phyloP scores from a whole-genome alignment of 1,284 basidiomycete species.

The Microbotryomycetes sp. region DNA sequence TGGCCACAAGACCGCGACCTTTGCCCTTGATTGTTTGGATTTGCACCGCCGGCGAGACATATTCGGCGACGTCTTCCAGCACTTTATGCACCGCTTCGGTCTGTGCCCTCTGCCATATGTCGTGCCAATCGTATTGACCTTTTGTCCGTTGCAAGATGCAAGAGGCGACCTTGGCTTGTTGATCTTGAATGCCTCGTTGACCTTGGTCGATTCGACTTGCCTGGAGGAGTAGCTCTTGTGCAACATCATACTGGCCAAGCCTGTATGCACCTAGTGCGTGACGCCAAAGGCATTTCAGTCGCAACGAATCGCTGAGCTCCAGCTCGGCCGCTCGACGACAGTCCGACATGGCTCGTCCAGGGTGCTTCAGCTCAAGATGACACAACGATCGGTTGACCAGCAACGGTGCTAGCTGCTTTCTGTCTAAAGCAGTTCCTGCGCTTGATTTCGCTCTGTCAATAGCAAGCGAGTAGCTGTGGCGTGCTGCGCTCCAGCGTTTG shows the following conservation, averaged over 20 bases:
- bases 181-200: neutral
- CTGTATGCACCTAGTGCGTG: neutral
- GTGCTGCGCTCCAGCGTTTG: neutral
- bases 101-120: neutral
- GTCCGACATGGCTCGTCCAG: neutral
- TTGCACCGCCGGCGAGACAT: neutral
- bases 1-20: conserved; percentile 26
- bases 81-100: neutral
- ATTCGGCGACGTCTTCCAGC: conserved; percentile 15
- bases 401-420: neutral
- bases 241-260: neutral
- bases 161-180: too few species aligned
- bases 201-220: neutral
- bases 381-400: neutral
- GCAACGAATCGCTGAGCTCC: neutral
- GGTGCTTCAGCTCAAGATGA: neutral
- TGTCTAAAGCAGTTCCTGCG: neutral
- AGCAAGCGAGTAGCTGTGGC: conserved; percentile 15
- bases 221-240: neutral
- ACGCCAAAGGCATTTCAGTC: neutral
- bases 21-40: conserved; percentile 3
- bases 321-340: neutral
- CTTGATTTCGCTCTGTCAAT: conserved; percentile 4
- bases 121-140: conserved; percentile 11
- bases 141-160: neutral